Conservation (phyloP, 345 rosid species). For the Eucalyptus pauciflora region DNA sequence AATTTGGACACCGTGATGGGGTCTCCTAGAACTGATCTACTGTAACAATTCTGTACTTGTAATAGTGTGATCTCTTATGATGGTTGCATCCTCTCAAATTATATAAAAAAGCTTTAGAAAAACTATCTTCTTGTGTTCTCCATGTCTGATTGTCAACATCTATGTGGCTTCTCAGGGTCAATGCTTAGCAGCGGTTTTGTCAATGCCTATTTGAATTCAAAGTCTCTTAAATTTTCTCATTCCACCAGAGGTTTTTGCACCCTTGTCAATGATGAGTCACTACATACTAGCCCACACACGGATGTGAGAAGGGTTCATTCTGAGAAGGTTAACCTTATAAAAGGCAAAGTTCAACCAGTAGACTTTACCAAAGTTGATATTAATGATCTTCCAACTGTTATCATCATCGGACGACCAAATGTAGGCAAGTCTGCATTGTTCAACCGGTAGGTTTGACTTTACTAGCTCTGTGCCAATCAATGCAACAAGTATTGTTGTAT, state of each 20-base stretch:
- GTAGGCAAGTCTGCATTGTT: slow-evolving; percentile 94
- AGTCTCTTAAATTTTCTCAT: background rate
- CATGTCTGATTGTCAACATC: background rate
- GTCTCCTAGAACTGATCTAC: background rate
- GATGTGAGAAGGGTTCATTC: background rate
- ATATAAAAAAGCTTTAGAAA: background rate
- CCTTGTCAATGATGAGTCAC: background rate
- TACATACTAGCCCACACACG: background rate
- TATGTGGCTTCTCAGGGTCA: background rate
- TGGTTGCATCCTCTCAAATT: background rate
- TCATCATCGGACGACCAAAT: slow-evolving; percentile 87
- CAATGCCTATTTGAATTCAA: background rate
- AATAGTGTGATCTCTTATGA: background rate
- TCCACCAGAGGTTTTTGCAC: slow-evolving; percentile 24
- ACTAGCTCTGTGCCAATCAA: background rate
- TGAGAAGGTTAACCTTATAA: background rate
- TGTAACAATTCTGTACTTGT: background rate
- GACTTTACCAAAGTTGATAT: slow-evolving; percentile 67
- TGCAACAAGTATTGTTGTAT: background rate
- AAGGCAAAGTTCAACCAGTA: slow-evolving; percentile 1
- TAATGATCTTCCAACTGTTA: slow-evolving; percentile 62
- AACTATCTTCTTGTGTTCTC: background rate
- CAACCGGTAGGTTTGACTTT: slow-evolving; percentile 47
- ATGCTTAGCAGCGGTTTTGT: background rate
- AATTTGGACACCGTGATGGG: background rate